These are phyloP conservation scores for Fragaria vesca DNA, from an alignment of 306 rosid species.

Conservation along the genomic window DNA sequence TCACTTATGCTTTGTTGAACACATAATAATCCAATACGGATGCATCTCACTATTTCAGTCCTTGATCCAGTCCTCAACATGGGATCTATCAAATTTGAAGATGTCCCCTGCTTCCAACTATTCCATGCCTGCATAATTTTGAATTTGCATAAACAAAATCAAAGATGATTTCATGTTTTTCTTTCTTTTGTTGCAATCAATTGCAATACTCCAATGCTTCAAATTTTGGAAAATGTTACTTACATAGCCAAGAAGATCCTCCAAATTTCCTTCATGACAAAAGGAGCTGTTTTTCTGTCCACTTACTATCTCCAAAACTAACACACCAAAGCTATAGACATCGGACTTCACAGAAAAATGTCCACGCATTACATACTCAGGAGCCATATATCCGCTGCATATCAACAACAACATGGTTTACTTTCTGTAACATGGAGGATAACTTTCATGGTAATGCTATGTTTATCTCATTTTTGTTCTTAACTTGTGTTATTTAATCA, in stretches of 20 bases:
- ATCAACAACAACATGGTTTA: neutral
- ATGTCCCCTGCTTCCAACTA: neutral
- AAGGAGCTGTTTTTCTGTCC: neutral
- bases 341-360: neutral
- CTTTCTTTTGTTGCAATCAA: neutral
- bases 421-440: neutral
- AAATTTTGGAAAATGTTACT: neutral
- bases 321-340: slow-evolving; percentile 5
- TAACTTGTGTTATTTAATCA: neutral
- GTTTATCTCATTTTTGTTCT: neutral
- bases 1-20: slow-evolving; percentile 4
- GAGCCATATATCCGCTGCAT: slow-evolving; percentile 9
- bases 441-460: neutral
- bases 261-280: neutral
- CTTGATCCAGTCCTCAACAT: neutral
- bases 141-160: neutral
- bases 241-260: slow-evolving; percentile 6
- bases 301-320: neutral
- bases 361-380: neutral
- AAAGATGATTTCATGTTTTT: neutral
- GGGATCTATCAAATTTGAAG: neutral
- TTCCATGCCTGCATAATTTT: neutral
- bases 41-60: slow-evolving; percentile 9
- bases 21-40: slow-evolving; percentile 11
- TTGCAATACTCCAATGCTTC: neutral